Percentiles rank a stretch among this genome's conserved stretches.
Evolutionary conservation across 192 early-diverging fungal genomes (phyloP).

Genomic region (Globomyces pollinis-pini): DNA sequence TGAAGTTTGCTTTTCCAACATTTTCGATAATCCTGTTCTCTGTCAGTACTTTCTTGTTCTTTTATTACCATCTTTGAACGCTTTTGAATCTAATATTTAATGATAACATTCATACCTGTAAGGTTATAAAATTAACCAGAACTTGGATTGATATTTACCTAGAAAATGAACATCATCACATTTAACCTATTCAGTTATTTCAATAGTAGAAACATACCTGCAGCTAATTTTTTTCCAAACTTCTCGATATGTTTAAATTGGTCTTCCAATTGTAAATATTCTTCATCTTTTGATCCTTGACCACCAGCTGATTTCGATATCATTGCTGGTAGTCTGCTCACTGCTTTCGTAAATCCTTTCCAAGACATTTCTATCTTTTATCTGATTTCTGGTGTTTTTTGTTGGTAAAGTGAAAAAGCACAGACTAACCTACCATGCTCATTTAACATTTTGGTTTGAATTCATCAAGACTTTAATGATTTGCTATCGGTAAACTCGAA

Average conservation of each 20-base stretch:
- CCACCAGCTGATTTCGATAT: slow-evolving; percentile 61
- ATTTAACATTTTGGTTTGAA: too few relatives aligned
- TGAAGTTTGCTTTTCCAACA: slow-evolving; percentile 55
- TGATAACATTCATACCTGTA: too few relatives aligned
- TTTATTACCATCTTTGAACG: slow-evolving; percentile 58
- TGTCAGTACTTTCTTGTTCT: too few relatives aligned
- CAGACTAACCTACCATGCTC: too few relatives aligned
- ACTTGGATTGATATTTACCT: too few relatives aligned
- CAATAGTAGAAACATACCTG: too few relatives aligned
- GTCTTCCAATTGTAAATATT: slow-evolving; percentile 55
- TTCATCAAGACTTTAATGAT: too few relatives aligned
- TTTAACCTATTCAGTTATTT: too few relatives aligned
- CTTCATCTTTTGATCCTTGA: slow-evolving; percentile 46
- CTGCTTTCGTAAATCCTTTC: slow-evolving; percentile 72
- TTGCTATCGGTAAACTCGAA: too few relatives aligned
- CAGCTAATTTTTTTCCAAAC: slow-evolving; percentile 46
- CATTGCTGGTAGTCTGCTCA: slow-evolving; percentile 71
- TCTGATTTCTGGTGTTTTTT: not conserved
- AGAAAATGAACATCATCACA: too few relatives aligned
- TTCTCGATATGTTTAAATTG: slow-evolving; percentile 56
- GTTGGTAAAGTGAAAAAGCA: not conserved
- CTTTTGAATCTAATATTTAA: slow-evolving; percentile 62
- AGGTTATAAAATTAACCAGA: too few relatives aligned
- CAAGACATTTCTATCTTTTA: slow-evolving; percentile 45
- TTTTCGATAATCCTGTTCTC: slow-evolving; percentile 28